A percentile compares a stretch with the other conserved stretches of the same genome.
Evolutionary conservation across 495 filamentous ascomycete genomes (phyloP).

Genomic region (Patellaria atrata): DNA sequence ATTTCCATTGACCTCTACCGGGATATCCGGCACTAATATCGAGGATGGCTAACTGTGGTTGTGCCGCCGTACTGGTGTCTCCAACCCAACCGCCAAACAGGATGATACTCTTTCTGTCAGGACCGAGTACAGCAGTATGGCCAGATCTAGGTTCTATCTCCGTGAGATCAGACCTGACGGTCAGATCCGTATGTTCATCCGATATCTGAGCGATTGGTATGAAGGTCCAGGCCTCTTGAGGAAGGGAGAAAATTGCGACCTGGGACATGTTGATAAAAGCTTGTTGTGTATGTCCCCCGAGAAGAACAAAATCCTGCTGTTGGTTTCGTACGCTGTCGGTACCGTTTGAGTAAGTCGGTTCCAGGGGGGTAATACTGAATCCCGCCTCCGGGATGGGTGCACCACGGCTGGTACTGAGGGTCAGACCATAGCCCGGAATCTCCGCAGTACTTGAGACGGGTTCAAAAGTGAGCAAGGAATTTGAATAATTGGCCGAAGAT

Average conservation of each 20-base stretch:
- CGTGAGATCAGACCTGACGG: slow-evolving; percentile 24
- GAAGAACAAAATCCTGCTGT: slow-evolving; percentile 61
- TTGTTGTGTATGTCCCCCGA: slow-evolving; percentile 70
- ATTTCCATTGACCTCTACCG: slow-evolving; percentile 53
- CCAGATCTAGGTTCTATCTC: slow-evolving; percentile 66
- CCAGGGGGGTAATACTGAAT: slow-evolving; percentile 62
- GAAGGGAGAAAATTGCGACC: slow-evolving; percentile 72
- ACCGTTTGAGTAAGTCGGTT: slow-evolving; percentile 44
- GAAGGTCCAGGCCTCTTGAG: slow-evolving; percentile 77
- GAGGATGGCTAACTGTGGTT: slow-evolving; percentile 66
- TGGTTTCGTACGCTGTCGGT: slow-evolving; percentile 38
- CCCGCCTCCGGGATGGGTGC: slow-evolving; percentile 72
- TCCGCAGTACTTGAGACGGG: slow-evolving; percentile 26
- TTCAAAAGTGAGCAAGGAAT: slow-evolving; percentile 49
- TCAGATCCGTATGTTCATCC: slow-evolving; percentile 33
- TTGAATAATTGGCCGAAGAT: slow-evolving; percentile 58
- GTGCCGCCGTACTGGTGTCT: slow-evolving; percentile 53
- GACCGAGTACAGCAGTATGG: slow-evolving; percentile 65
- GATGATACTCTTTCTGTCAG: slow-evolving; percentile 59
- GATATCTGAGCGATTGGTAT: slow-evolving; percentile 41
- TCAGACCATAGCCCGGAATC: slow-evolving; percentile 26
- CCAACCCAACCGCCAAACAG: slow-evolving; percentile 89
- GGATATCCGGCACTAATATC: slow-evolving; percentile 56
- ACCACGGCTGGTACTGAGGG: slow-evolving; percentile 33
- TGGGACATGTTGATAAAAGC: slow-evolving; percentile 92